These are phyloP conservation scores for Floccularia luteovirens DNA, from an alignment of 768 basidiomycete genomes.

Conservation along the genomic window DNA sequence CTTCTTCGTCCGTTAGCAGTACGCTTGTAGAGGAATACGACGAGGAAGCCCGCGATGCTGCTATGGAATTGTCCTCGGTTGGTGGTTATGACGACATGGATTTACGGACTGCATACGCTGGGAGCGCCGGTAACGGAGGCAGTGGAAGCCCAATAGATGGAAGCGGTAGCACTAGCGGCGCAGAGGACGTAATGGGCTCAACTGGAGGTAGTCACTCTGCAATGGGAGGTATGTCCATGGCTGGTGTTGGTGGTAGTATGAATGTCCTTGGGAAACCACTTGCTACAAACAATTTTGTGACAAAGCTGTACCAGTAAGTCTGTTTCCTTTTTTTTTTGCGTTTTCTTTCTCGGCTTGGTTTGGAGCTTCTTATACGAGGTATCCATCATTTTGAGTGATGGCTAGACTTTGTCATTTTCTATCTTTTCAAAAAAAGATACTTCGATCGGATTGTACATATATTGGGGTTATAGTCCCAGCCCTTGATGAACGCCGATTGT, in stretches of 20 bases:
- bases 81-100: constrained; percentile 54
- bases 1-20: constrained; percentile 14
- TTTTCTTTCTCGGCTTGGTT: constrained; percentile 3
- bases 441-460: not conserved
- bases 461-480: not conserved
- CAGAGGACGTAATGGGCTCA: constrained; percentile 26
- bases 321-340: constrained; percentile 6
- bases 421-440: not conserved
- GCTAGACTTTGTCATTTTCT: not conserved
- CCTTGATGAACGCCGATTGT: not conserved
- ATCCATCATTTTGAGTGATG: not conserved
- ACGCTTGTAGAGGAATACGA: constrained; percentile 35
- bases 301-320: constrained; percentile 79
- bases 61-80: constrained; percentile 23
- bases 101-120: constrained; percentile 30
- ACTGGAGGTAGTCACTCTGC: constrained; percentile 8
- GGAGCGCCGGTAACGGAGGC: constrained; percentile 12
- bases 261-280: constrained; percentile 60
- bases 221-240: constrained; percentile 6
- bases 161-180: constrained; percentile 37
- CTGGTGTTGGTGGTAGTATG: constrained; percentile 36
- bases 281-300: constrained; percentile 77
- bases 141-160: constrained; percentile 37
- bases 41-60: constrained; percentile 27
- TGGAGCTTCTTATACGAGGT: not conserved